These are phyloP conservation scores for Pseudocercospora eumusae DNA, from an alignment of 2,329 filamentous ascomycete genomes.

Conservation along the genomic window DNA sequence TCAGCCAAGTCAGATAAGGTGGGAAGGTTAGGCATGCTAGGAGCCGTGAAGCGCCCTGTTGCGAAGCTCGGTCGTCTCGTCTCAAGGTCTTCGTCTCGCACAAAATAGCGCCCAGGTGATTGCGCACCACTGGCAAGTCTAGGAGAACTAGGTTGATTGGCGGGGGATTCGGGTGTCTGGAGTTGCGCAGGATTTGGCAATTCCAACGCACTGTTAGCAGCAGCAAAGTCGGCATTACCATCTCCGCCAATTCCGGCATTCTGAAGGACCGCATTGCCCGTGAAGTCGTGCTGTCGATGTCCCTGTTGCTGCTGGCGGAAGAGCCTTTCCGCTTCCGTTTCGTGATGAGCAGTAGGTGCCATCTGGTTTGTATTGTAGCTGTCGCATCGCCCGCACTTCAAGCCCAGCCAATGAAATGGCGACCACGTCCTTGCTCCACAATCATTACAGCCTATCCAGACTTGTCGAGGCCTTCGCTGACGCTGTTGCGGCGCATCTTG, in stretches of 20 bases:
- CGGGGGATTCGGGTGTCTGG: conserved; percentile 16
- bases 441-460: conserved; percentile 90
- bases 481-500: neutral
- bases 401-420: conserved; percentile 88
- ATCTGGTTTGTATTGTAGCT: conserved; percentile 56
- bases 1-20: conserved; percentile 36
- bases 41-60: conserved; percentile 32
- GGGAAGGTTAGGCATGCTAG: conserved; percentile 37
- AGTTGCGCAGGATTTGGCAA: conserved; percentile 24
- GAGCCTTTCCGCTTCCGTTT: conserved; percentile 39
- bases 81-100: conserved; percentile 31
- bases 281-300: conserved; percentile 40
- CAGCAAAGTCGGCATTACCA: conserved; percentile 24
- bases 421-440: conserved; percentile 86
- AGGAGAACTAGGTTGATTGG: conserved; percentile 25
- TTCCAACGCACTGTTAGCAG: conserved; percentile 22
- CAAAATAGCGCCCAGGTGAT: conserved; percentile 39
- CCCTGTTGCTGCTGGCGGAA: conserved; percentile 34
- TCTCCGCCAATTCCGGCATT: conserved; percentile 38
- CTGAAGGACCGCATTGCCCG: conserved; percentile 39
- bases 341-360: conserved; percentile 44
- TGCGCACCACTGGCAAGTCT: conserved; percentile 30
- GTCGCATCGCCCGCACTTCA: conserved; percentile 73
- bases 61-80: conserved; percentile 34
- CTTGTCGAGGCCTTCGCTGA: conserved; percentile 48